Conservation (phyloP, 352 stramenopile genomes). For the Phytophthora lateralis region DNA sequence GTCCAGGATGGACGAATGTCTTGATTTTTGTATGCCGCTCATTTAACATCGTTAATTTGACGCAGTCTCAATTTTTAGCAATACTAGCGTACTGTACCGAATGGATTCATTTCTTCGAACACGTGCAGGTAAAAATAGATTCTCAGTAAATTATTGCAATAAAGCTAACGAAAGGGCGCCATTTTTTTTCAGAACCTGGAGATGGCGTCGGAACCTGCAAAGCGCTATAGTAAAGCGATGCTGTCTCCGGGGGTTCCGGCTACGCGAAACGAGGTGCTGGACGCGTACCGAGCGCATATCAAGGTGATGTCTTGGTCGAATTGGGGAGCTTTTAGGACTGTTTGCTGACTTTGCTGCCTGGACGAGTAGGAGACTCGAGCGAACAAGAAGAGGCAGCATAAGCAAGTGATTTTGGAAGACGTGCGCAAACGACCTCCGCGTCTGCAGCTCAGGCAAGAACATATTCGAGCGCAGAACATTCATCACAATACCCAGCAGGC, state of each 20-base stretch:
- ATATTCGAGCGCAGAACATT: constrained; percentile 17
- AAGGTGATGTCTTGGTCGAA: constrained; percentile 21
- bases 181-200: too few relatives aligned
- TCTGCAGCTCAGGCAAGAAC: constrained; percentile 44
- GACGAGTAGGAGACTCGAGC: constrained; percentile 46
- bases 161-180: too few relatives aligned
- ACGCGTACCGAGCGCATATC: constrained; percentile 50
- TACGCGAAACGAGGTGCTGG: constrained; percentile 46
- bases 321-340: background rate
- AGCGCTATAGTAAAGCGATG: constrained; percentile 4
- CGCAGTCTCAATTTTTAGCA: too few relatives aligned
- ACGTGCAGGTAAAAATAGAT: too few relatives aligned
- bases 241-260: constrained; percentile 2
- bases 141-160: too few relatives aligned
- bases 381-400: constrained; percentile 54
- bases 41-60: too few relatives aligned
- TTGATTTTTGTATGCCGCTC: too few relatives aligned
- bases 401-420: constrained; percentile 66
- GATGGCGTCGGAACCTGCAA: constrained; percentile 5
- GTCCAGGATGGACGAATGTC: too few relatives aligned
- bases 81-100: too few relatives aligned
- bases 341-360: background rate
- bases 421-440: constrained; percentile 46
- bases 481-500: constrained; percentile 8
- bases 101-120: too few relatives aligned